Percentiles rank a stretch among this genome's conserved stretches.
Evolutionary conservation across 176 grass and related monocot genomes (phyloP).

Genomic region (Juncus effusus): DNA sequence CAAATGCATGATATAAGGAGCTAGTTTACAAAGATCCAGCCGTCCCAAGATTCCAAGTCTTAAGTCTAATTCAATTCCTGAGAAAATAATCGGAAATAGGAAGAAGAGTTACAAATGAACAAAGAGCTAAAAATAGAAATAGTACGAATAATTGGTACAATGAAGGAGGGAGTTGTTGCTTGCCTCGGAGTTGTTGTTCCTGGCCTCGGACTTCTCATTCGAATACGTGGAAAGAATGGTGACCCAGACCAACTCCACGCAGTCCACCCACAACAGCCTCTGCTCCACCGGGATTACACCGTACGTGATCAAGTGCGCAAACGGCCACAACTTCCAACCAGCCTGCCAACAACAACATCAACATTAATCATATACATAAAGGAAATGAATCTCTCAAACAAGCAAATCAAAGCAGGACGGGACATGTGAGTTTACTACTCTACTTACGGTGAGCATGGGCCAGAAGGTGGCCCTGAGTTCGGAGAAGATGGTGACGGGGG

Average conservation of each 20-base stretch:
- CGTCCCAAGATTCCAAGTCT: too few relatives aligned
- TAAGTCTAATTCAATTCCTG: too few relatives aligned
- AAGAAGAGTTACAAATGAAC: too few relatives aligned
- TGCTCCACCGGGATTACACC: too few relatives aligned
- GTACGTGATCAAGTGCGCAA: too few relatives aligned
- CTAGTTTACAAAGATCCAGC: too few relatives aligned
- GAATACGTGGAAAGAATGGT: slow-evolving; percentile 97
- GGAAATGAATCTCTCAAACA: neutral
- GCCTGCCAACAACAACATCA: slow-evolving; percentile 37
- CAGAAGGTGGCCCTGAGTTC: slow-evolving; percentile 61
- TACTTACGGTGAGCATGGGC: slow-evolving; percentile 90
- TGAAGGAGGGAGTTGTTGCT: neutral
- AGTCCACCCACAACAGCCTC: too few relatives aligned
- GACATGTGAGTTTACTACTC: neutral
- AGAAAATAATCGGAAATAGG: too few relatives aligned
- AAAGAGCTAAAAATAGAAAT: too few relatives aligned
- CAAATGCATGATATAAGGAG: too few relatives aligned
- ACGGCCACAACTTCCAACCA: slow-evolving; percentile 27
- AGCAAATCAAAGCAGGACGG: neutral
- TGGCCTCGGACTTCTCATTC: slow-evolving; percentile 94
- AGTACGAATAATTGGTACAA: slow-evolving; percentile 19
- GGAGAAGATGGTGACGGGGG: too few relatives aligned
- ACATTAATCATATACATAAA: neutral
- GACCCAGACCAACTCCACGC: slow-evolving; percentile 72
- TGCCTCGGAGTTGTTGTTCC: slow-evolving; percentile 36